These are phyloP conservation scores for Phyllosticta citriasiana DNA, from an alignment of 2,329 filamentous ascomycete species.

Conservation along the genomic window DNA sequence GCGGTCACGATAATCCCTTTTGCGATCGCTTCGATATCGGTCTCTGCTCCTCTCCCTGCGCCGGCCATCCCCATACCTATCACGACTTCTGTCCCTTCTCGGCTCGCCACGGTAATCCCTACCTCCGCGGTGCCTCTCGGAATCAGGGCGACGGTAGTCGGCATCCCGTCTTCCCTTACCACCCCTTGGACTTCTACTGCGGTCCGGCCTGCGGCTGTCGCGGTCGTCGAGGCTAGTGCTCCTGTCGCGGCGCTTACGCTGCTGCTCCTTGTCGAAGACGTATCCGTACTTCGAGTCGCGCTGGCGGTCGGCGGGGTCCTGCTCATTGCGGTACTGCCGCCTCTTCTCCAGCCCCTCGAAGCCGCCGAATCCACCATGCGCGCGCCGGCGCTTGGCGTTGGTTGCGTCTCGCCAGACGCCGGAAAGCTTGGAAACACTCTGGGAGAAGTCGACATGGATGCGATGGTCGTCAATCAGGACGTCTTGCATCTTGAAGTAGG, in stretches of 20 bases:
- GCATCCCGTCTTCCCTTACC: slow-evolving; percentile 1
- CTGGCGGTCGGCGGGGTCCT: slow-evolving; percentile 15
- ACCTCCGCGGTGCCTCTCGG: slow-evolving; percentile 11
- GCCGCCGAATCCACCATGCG: slow-evolving; percentile 71
- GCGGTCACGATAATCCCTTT: slow-evolving; percentile 24
- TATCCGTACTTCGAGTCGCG: slow-evolving; percentile 56
- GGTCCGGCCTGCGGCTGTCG: slow-evolving; percentile 13
- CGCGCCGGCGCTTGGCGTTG: slow-evolving; percentile 63
- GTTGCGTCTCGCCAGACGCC: slow-evolving; percentile 81
- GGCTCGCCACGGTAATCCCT: slow-evolving; percentile 25
- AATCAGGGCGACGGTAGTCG: slow-evolving; percentile 18
- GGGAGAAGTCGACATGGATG: slow-evolving; percentile 97
- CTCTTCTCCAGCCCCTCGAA: slow-evolving; percentile 81
- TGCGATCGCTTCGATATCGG: slow-evolving; percentile 12
- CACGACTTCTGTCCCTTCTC: slow-evolving; percentile 27
- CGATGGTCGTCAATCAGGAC: slow-evolving; percentile 94
- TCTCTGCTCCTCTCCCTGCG: slow-evolving; percentile 18
- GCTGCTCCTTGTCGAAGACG: slow-evolving; percentile 68
- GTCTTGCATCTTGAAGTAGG: slow-evolving; percentile 98
- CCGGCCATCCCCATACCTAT: slow-evolving; percentile 29
- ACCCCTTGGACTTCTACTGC: slow-evolving; percentile 34
- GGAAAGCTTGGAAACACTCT: slow-evolving; percentile 79
- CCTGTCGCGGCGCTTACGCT: slow-evolving; percentile 27
- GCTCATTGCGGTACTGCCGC: slow-evolving; percentile 71
- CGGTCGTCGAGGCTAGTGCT: slow-evolving; percentile 12